Evolutionary conservation across 306 rosid species (phyloP).

Genomic region (Vigna unguiculata): DNA sequence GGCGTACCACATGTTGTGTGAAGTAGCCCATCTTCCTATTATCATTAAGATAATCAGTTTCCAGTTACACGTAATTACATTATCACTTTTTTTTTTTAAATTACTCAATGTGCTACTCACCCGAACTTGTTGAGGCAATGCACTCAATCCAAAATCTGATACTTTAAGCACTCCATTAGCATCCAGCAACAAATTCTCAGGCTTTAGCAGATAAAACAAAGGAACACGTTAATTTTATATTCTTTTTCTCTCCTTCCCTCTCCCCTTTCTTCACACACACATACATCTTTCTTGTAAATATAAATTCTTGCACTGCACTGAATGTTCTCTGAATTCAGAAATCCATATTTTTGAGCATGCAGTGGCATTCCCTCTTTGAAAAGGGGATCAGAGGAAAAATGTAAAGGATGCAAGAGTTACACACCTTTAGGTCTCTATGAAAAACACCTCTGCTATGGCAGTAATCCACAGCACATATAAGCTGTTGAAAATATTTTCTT

Average conservation of each 20-base stretch:
- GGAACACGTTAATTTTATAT: conserved; percentile 34
- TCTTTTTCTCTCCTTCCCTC: conserved; percentile 7
- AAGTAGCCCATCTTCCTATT: conserved; percentile 90
- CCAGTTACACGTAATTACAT: conserved; percentile 9
- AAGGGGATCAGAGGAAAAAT: conserved; percentile 14
- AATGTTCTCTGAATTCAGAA: conserved; percentile 26
- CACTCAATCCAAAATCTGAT: conserved; percentile 97
- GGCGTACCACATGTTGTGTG: conserved; percentile 98
- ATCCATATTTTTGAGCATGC: conserved; percentile 9
- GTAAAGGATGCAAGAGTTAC: conserved; percentile 22
- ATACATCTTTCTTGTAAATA: conserved; percentile 2
- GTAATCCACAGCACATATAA: conserved; percentile 90
- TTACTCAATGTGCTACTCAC: conserved; percentile 65
- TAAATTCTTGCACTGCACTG: conserved; percentile 1
- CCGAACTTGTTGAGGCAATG: conserved; percentile 92
- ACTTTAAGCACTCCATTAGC: conserved; percentile 76
- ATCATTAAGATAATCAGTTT: conserved; percentile 34
- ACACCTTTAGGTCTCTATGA: conserved; percentile 92
- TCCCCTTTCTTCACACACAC: background rate
- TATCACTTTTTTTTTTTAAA: background rate
- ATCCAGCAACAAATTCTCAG: conserved; percentile 91
- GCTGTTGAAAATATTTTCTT: conserved; percentile 94
- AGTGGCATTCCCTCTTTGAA: conserved; percentile 1
- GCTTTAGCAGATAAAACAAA: conserved; percentile 60
- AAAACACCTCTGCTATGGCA: conserved; percentile 97